phyloP scores from a whole-genome alignment of 768 basidiomycete genomes.

The Tulasnella sp. region DNA sequence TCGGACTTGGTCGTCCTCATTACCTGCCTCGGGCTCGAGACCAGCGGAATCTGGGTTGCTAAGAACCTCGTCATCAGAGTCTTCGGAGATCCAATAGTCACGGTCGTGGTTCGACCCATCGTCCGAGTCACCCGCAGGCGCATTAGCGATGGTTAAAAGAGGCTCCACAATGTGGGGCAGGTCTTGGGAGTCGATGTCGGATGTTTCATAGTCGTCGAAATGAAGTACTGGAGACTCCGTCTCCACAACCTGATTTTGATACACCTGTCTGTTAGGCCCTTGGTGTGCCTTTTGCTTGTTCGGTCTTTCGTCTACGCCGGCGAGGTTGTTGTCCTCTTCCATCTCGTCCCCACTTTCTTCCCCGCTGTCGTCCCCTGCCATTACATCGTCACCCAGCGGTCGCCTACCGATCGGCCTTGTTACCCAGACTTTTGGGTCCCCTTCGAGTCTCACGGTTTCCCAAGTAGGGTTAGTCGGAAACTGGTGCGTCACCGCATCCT shows the following conservation, averaged over 20 bases:
- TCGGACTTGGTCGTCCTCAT: not conserved
- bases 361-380: not conserved
- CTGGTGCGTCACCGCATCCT: not conserved
- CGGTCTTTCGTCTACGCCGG: not conserved
- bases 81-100: not conserved
- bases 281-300: no score
- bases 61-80: not conserved
- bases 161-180: not conserved
- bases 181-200: not conserved
- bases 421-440: not conserved
- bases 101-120: not conserved
- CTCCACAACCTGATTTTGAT: not conserved
- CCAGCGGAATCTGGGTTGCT: not conserved
- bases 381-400: not conserved
- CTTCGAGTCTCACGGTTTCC: not conserved
- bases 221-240: slow-evolving; percentile 6
- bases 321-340: not conserved
- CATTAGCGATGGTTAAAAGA: not conserved
- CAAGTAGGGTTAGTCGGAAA: not conserved
- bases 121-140: not conserved
- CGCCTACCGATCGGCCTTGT: not conserved
- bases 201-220: slow-evolving; percentile 9
- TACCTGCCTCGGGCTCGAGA: not conserved
- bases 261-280: no score
- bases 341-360: not conserved